Conservation (phyloP, 805 yeast species). For the Kuraishia molischiana region DNA sequence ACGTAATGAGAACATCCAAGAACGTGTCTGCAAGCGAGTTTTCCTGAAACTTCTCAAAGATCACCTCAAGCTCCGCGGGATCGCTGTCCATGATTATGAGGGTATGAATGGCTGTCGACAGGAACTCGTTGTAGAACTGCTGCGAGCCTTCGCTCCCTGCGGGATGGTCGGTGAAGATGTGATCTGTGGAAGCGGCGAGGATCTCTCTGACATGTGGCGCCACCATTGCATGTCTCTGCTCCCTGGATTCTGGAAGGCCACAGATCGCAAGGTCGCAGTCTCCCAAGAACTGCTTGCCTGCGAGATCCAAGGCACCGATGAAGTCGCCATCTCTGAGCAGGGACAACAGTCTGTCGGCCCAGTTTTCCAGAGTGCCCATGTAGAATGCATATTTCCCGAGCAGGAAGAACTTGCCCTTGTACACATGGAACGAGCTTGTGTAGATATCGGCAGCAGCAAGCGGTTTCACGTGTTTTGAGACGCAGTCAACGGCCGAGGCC, state of each 20-base stretch:
- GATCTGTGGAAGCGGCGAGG: conserved; percentile 40
- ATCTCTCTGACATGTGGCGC: conserved; percentile 46
- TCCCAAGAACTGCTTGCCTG: conserved; percentile 43
- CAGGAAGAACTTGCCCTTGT: conserved; percentile 38
- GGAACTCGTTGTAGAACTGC: conserved; percentile 19
- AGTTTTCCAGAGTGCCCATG: conserved; percentile 51
- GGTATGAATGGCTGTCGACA: conserved; percentile 29
- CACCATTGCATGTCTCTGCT: conserved; percentile 37
- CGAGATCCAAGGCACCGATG: conserved; percentile 44
- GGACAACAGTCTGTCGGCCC: conserved; percentile 56
- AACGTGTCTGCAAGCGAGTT: conserved; percentile 27
- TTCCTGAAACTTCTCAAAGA: conserved; percentile 32
- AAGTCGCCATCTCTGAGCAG: conserved; percentile 40
- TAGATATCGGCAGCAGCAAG: conserved; percentile 1
- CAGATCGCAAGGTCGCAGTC: conserved; percentile 36
- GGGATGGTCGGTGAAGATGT: conserved; percentile 21
- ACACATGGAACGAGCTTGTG: conserved; percentile 22
- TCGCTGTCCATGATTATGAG: conserved; percentile 26
- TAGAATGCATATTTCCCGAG: conserved; percentile 42
- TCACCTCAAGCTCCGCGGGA: conserved; percentile 28
- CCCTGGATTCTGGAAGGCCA: conserved; percentile 43
- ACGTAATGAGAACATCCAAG: conserved; percentile 42
- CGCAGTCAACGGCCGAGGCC: conserved; percentile 24
- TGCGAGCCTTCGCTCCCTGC: background rate
- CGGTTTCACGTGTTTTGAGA: conserved; percentile 25